Conservation (phyloP, 2,329 filamentous ascomycete genomes). For the Simplicillium sp. region DNA sequence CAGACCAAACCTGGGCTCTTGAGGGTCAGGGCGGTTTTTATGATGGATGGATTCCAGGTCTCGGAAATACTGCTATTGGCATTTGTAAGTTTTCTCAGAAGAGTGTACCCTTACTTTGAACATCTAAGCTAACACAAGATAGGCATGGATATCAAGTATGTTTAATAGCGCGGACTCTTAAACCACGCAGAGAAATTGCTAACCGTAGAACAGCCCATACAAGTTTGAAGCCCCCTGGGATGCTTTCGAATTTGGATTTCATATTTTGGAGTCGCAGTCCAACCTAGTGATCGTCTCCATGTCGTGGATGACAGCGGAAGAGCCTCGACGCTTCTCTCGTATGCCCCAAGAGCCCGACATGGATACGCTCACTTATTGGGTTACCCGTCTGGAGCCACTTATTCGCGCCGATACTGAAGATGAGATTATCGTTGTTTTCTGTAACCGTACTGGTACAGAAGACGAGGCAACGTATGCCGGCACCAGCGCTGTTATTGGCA, state of each 20-base stretch:
- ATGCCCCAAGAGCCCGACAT: slow-evolving; percentile 54
- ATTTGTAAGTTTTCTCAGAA: slow-evolving; percentile 29
- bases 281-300: slow-evolving; percentile 62
- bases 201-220: slow-evolving; percentile 1
- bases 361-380: slow-evolving; percentile 68
- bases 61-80: slow-evolving; percentile 40
- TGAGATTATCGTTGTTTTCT: slow-evolving; percentile 60
- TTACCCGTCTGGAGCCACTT: slow-evolving; percentile 58
- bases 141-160: slow-evolving; percentile 40
- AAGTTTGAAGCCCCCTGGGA: slow-evolving; percentile 8
- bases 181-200: background rate
- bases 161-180: background rate
- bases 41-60: slow-evolving; percentile 24
- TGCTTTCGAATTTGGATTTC: slow-evolving; percentile 24
- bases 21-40: slow-evolving; percentile 40
- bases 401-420: slow-evolving; percentile 40
- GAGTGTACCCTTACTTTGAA: too few species aligned
- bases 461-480: slow-evolving; percentile 61
- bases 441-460: slow-evolving; percentile 62
- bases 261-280: slow-evolving; percentile 41
- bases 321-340: slow-evolving; percentile 32
- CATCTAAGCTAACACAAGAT: background rate
- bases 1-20: slow-evolving; percentile 48
- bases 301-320: slow-evolving; percentile 64
- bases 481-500: slow-evolving; percentile 60